Percentiles rank a stretch among this genome's conserved stretches.
Conservation (phyloP, 2,329 filamentous ascomycete species). For the Colletotrichum agaves region DNA sequence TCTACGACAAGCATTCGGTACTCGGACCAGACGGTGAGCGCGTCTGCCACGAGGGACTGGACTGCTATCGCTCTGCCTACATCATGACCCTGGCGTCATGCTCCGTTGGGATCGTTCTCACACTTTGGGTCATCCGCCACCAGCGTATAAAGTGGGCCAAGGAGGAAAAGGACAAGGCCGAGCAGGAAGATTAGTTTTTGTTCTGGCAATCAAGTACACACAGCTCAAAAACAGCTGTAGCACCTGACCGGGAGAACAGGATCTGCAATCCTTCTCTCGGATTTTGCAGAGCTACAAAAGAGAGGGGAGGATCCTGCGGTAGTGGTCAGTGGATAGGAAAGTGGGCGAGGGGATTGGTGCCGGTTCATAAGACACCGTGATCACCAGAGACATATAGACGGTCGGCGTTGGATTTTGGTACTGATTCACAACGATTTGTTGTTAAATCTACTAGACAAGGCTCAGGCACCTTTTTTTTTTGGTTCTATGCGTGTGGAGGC, state of each 20-base stretch:
- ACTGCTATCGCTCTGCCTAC: conserved; percentile 86
- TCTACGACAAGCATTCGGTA: conserved; percentile 84
- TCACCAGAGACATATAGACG: background rate
- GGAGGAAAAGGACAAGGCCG: conserved; percentile 49
- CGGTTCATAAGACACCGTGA: background rate
- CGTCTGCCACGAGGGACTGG: conserved; percentile 79
- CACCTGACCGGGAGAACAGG: too few relatives aligned
- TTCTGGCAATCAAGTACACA: too few relatives aligned
- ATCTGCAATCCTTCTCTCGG: too few relatives aligned
- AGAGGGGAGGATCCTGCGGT: too few relatives aligned
- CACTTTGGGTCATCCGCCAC: conserved; percentile 75
- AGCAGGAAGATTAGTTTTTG: conserved; percentile 49
- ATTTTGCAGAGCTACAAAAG: too few relatives aligned
- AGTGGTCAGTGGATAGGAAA: too few relatives aligned
- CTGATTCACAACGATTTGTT: too few relatives aligned
- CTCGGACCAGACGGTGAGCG: conserved; percentile 75
- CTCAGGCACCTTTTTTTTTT: too few relatives aligned
- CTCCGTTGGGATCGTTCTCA: conserved; percentile 73
- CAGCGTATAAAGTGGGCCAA: conserved; percentile 57
- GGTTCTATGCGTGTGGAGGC: too few relatives aligned
- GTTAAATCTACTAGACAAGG: too few relatives aligned
- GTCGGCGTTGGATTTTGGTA: background rate
- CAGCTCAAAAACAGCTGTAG: too few relatives aligned
- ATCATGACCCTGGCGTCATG: conserved; percentile 80
- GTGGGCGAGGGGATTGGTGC: too few relatives aligned